Conservation (phyloP, 2,329 filamentous ascomycete species). For the Monosporascus sp. region DNA sequence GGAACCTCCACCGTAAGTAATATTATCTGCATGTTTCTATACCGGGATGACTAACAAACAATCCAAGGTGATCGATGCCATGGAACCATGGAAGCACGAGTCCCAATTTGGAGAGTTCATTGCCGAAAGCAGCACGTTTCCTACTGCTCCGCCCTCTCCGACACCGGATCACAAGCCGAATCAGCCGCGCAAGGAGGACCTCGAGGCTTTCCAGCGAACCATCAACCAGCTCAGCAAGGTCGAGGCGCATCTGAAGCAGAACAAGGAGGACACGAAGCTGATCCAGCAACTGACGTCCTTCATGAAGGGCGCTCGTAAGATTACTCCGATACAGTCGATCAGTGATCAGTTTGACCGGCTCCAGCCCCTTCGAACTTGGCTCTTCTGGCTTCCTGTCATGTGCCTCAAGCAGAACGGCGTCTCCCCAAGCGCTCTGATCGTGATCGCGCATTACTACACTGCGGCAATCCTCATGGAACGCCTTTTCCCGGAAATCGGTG, state of each 20-base stretch:
- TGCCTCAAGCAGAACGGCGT: slow-evolving; percentile 72
- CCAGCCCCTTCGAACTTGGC: slow-evolving; percentile 82
- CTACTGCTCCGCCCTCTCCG: slow-evolving; percentile 59
- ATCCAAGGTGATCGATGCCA: slow-evolving; percentile 73
- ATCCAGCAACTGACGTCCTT: slow-evolving; percentile 67
- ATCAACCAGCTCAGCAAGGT: slow-evolving; percentile 64
- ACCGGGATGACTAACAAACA: slow-evolving; percentile 19
- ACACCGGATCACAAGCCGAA: slow-evolving; percentile 56
- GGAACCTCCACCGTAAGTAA: slow-evolving; percentile 77
- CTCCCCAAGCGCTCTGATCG: slow-evolving; percentile 72
- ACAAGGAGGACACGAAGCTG: slow-evolving; percentile 63
- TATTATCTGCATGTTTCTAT: not conserved
- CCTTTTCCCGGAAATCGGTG: slow-evolving; percentile 85
- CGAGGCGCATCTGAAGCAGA: slow-evolving; percentile 62
- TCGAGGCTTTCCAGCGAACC: slow-evolving; percentile 62
- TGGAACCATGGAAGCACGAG: slow-evolving; percentile 87
- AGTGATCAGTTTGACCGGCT: slow-evolving; percentile 87
- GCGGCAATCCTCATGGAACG: slow-evolving; percentile 83
- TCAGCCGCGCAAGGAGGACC: slow-evolving; percentile 63
- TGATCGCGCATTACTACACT: slow-evolving; percentile 89
- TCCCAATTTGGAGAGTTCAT: slow-evolving; percentile 83
- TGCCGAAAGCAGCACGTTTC: slow-evolving; percentile 69
- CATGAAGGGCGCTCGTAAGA: slow-evolving; percentile 65
- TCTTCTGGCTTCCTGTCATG: slow-evolving; percentile 90
- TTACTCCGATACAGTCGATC: slow-evolving; percentile 63